Percentiles rank a stretch among this genome's conserved stretches.
phyloP scores from a whole-genome alignment of 1,284 basidiomycete species.

The Trichosporon sp. region DNA sequence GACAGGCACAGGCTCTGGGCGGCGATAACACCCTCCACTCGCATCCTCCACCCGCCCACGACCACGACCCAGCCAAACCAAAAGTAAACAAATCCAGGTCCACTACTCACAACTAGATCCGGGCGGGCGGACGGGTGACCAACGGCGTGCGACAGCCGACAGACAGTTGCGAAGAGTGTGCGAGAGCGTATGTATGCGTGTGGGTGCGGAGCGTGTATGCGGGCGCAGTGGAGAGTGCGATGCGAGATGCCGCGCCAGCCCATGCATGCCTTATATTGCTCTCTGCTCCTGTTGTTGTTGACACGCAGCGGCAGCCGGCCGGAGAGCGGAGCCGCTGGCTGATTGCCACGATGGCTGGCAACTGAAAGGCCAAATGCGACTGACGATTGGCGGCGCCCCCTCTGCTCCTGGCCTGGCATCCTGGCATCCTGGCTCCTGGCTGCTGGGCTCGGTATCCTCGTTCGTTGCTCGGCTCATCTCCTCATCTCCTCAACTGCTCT shows the following conservation, averaged over 20 bases:
- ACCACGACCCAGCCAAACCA: neutral
- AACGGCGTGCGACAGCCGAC: neutral
- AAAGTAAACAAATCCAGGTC: neutral
- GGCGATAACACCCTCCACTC: neutral
- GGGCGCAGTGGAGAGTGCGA: neutral
- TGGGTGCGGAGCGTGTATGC: neutral
- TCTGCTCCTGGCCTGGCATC: neutral
- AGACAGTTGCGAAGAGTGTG: neutral
- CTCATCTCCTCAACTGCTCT: too few relatives aligned
- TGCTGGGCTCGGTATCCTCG: neutral
- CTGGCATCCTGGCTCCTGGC: neutral
- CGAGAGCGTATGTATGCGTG: neutral
- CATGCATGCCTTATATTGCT: neutral
- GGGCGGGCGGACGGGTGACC: too few relatives aligned
- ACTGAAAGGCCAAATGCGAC: neutral
- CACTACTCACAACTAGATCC: neutral
- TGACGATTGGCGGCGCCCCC: conserved; percentile 1
- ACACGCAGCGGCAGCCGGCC: neutral
- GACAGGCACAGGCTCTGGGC: too few relatives aligned
- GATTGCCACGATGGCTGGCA: neutral
- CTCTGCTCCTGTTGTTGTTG: neutral
- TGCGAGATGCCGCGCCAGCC: neutral
- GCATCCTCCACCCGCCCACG: neutral
- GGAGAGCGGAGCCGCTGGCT: neutral
- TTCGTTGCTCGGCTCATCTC: neutral